Evolutionary conservation across 129 eudicot genomes (phyloP).

Genomic region (Saussurea involucrata): DNA sequence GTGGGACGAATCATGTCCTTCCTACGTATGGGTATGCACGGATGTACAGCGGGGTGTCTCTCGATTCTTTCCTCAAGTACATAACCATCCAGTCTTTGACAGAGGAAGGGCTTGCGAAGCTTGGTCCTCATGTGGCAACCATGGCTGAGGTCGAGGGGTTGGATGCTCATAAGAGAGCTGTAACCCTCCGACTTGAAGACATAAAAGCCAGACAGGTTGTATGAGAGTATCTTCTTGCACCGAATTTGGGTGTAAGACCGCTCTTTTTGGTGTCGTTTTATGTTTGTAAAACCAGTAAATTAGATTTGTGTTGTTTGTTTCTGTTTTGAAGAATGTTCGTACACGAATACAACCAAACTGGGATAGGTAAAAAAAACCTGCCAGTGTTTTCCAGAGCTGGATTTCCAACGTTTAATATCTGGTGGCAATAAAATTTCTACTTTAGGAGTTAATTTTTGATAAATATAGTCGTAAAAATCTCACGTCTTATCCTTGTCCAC

Average conservation of each 20-base stretch:
- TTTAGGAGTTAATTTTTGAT: background rate
- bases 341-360: background rate
- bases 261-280: background rate
- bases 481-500: too few relatives aligned
- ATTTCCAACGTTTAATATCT: background rate
- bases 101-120: slow-evolving; percentile 75
- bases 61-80: slow-evolving; percentile 92
- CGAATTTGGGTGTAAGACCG: background rate
- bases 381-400: background rate
- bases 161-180: slow-evolving; percentile 95
- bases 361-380: background rate
- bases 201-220: slow-evolving; percentile 55
- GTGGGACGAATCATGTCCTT: slow-evolving; percentile 98
- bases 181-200: slow-evolving; percentile 82
- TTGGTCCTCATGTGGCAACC: slow-evolving; percentile 86
- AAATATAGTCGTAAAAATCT: too few relatives aligned
- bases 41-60: slow-evolving; percentile 93
- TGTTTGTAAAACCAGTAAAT: slow-evolving; percentile 5
- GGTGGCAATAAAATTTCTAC: background rate
- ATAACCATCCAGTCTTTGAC: slow-evolving; percentile 98
- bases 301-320: slow-evolving; percentile 20
- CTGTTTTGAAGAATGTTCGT: slow-evolving; percentile 9
- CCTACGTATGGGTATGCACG: slow-evolving; percentile 98
- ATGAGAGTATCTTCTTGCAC: background rate
- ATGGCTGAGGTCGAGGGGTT: slow-evolving; percentile 99